Conservation (phyloP, 768 basidiomycete genomes). For the Clathrus columnatus region DNA sequence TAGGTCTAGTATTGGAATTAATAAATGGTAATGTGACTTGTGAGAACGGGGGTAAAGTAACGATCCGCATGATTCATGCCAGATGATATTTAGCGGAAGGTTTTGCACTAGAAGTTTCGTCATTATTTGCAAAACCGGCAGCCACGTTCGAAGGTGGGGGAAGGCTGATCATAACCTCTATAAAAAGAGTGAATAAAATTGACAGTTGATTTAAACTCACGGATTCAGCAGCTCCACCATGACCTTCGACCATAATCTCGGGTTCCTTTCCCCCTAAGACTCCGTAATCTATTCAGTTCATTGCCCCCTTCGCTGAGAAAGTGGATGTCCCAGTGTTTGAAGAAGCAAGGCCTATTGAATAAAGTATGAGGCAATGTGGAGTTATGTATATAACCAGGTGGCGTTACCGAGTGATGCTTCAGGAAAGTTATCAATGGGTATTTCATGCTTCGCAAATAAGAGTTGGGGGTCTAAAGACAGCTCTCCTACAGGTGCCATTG, state of each 20-base stretch:
- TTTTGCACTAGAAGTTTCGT: not conserved
- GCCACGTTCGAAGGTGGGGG: not conserved
- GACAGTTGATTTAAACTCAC: not conserved
- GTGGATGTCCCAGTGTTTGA: conserved; percentile 65
- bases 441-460: no score
- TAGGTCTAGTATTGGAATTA: conserved; percentile 35
- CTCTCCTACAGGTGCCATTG: no score
- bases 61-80: not conserved
- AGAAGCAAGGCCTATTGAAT: not conserved
- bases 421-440: conserved; percentile 12
- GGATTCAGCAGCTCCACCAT: not conserved
- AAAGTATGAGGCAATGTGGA: not conserved
- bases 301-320: conserved; percentile 87
- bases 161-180: conserved; percentile 4
- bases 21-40: conserved; percentile 37
- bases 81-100: not conserved
- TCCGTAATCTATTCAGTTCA: conserved; percentile 84
- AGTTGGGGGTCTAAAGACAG: not conserved
- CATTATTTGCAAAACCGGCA: not conserved
- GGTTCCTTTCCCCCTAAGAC: conserved; percentile 18
- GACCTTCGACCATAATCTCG: not conserved
- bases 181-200: not conserved
- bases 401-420: conserved; percentile 12
- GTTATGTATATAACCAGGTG: conserved; percentile 6
- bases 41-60: conserved; percentile 24